Percentiles rank a stretch among this genome's conserved stretches.
Evolutionary conservation across 306 rosid species (phyloP).

Genomic region (Coriaria nepalensis): DNA sequence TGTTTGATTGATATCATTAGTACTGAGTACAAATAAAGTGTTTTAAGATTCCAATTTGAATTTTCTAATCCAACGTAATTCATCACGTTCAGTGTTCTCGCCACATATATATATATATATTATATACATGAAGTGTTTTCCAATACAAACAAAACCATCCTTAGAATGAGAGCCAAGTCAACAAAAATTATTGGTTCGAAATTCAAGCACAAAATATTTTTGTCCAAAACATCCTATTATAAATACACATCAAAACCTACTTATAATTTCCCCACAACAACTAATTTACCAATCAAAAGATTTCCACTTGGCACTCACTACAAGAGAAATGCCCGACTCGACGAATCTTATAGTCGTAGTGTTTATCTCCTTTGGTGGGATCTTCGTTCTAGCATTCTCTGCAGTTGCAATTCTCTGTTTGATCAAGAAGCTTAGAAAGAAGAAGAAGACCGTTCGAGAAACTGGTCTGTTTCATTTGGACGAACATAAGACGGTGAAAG

Average conservation of each 20-base stretch:
- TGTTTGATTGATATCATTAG: no score
- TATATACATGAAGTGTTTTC: constrained; percentile 16
- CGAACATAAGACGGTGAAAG: constrained; percentile 6
- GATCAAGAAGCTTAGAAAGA: constrained; percentile 2
- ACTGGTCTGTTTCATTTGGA: constrained; percentile 2
- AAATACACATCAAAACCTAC: neutral
- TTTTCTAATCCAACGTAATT: no score
- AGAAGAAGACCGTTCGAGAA: neutral
- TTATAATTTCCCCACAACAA: neutral
- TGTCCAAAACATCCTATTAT: neutral
- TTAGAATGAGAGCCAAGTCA: constrained; percentile 9
- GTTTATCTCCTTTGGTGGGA: constrained; percentile 6
- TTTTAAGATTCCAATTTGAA: no score
- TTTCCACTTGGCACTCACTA: neutral
- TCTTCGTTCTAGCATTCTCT: neutral
- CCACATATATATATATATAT: no score
- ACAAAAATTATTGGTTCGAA: neutral
- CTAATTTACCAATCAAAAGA: neutral
- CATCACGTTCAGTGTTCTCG: no score
- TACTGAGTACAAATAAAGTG: no score
- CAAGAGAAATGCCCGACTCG: neutral
- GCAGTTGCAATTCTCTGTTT: neutral
- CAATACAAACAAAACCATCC: constrained; percentile 10
- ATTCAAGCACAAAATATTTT: neutral
- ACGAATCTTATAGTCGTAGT: constrained; percentile 1